Evolutionary conservation across 129 eudicot species (phyloP).

Genomic region (Logfia minima): DNA sequence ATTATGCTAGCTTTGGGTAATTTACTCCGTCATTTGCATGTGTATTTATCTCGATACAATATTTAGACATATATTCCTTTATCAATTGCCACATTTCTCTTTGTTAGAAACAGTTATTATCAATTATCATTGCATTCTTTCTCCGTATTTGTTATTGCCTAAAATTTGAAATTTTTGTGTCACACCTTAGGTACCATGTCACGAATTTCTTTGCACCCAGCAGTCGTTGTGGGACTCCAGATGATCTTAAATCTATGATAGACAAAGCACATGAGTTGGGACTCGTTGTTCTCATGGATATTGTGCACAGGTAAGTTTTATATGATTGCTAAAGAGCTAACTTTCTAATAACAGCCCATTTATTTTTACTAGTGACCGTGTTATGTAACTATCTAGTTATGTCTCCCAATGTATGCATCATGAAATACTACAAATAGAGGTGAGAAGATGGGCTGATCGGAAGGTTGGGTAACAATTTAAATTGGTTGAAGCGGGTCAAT

Average conservation of each 20-base stretch:
- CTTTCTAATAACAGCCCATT: too few relatives aligned
- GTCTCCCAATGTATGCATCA: too few relatives aligned
- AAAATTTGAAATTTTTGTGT: slow-evolving; percentile 25
- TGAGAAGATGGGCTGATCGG: too few relatives aligned
- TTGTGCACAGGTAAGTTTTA: slow-evolving; percentile 80
- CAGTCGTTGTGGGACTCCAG: slow-evolving; percentile 98
- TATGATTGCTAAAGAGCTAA: slow-evolving; percentile 1
- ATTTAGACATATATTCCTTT: background rate
- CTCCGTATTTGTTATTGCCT: background rate
- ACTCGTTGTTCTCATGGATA: slow-evolving; percentile 94
- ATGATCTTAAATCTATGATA: slow-evolving; percentile 88
- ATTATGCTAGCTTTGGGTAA: slow-evolving; percentile 98
- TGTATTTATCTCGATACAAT: background rate
- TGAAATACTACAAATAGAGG: too few relatives aligned
- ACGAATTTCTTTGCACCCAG: slow-evolving; percentile 99
- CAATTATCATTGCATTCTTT: background rate
- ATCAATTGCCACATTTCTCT: background rate
- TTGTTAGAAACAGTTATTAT: background rate
- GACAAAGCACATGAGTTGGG: slow-evolving; percentile 98
- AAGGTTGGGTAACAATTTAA: too few relatives aligned
- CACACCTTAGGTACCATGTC: slow-evolving; percentile 83
- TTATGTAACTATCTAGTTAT: too few relatives aligned
- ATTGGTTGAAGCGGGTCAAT: background rate
- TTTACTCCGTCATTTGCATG: slow-evolving; percentile 11
- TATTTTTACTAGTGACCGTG: too few relatives aligned